Base-by-base conservation (phyloP, 257 asterid genomes). In the Ophiorrhiza pumila region DNA sequence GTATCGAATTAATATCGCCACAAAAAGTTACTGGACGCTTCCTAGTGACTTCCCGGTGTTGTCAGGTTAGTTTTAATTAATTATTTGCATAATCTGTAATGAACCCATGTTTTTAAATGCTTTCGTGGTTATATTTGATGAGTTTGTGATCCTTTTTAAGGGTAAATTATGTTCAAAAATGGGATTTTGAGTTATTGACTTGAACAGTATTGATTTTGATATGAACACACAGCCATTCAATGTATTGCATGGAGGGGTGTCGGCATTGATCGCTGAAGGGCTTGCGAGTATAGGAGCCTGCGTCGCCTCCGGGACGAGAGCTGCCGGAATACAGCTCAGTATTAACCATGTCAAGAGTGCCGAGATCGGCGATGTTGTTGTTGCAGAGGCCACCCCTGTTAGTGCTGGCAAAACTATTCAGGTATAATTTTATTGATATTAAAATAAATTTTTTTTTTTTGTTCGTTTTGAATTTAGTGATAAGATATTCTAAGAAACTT, bases 221-320 rank as follows among this genome's bases (percentile, higher is more conserved):
- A 17, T 22, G 50, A 20, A 43, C 18, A 10, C 3, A 4, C 66
- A 71, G 75, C 75, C 75, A 32, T 57, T 71, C 14, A 25, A 42
- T 25, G 56, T 34, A 45, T 71, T 71, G 75, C 57, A 41, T 57
- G 75, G 75, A 41, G 75, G 75, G n/a, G 75, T 71, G 56, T 71
- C 75, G 14, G 75, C 75, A 29, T 11, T 71, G 55, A 71, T 71
- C 56, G 75, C 75, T n/a, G 75, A 71, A 34, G 75, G 42, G 56
- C 35, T 71, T 67, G 75, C 67, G 31, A 71, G 75, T 43, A 58
- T 56, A 1, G 75, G 75, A 59, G 75, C 75, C 7, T 71, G 63
- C 43, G 7, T 6, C 2, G 67, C 75, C 18, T 41, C 67, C 43
- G 66, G 66, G 22, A 71, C 23, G 56, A 57, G 66, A 56, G 8